Evolutionary conservation across 2,329 filamentous ascomycete genomes (phyloP), one percentile per base, ranked within the genome.

Genomic region (Aspergillus fructus): DNA sequence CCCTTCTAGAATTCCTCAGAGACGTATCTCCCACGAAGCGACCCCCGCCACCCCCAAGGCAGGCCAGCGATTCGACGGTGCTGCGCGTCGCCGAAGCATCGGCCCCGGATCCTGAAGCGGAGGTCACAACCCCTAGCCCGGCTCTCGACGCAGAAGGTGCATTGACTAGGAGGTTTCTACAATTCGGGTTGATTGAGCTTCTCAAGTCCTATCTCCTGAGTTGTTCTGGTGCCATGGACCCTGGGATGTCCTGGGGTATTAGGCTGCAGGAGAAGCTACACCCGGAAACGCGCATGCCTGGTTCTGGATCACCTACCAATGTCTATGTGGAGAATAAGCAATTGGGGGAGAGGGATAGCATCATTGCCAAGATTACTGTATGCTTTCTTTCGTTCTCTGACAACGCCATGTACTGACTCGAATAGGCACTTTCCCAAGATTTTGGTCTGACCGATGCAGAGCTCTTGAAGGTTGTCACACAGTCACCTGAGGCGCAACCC

Each of bases 171-270:
- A 80, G 79, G 49, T 76, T 88, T 3, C 66, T 86, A n/a, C 84
- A 87, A 60, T 85, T 85, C 17, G 86, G 86, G 57, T 68, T 86
- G 12, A 81, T 86, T 2, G 85, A 87, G 62, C 68, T 86, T 11
- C 68, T 86, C 7, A 86, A 88, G 63, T 83, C 85, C 23, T 88
- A 86, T 57, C 70, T 86, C 49, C 68, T 83, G 58, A 72, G 68
- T 47, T 69, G 74, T 39, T 70, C 71, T 0, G 55, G 66, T 19
- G 68, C 71, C 12, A 63, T 71, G 45, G 72, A 74, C 13, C 69
- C 73, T 0, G 76, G 74, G 1, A 71, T 80, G 74, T 74, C 73
- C 12, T 78, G 76, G 75, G 71, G 78, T 0, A 65, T 75, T 46
- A 70, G 84, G 37, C 72, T 87, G 60, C 83, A 85, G 69, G 85